Evolutionary conservation across 2,329 filamentous ascomycete species (phyloP), one percentile per base, ranked within the genome.

Genomic region (Aspergillus latus): DNA sequence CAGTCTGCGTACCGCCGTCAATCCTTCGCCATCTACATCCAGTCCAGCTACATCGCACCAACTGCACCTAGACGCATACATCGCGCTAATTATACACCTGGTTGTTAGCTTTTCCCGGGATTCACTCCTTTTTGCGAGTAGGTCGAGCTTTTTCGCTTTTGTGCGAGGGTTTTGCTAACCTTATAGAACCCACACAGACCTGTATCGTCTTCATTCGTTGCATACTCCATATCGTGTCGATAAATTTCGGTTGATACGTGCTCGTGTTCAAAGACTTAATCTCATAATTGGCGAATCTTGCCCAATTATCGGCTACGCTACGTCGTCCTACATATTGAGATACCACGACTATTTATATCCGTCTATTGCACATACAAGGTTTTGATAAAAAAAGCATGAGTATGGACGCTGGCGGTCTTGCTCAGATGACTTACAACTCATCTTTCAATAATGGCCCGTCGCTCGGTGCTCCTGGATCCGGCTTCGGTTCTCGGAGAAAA

Each of bases 381-480:
- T 64, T 51, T 59, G 56, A 58, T 67, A 58, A n/a, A 54, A 68
- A 56, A 60, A 70, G 58, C 51, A 65, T 67, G 74, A 75, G 74
- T 72, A 77, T 95, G 88, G 89, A 96, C 93, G 88, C 93, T 85
- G 93, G 93, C 84, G 91, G 92, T 94, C 90, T 96, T 82, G 88
- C 92, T 94, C 92, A 95, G 84, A 97, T 97, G 93, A 90, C 91
- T 80, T 93, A 91, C 82, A 90, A 87, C 76, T 89, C 89, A 75
- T 79, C 83, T 74, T 82, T 88, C 74, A 81, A 84, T 71, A 81
- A 84, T 72, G 84, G 84, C 68, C 73, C 68, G 75, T 87, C 85
- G 67, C 82, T 96, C 67, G 85, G 87, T 70, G 85, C 90, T 78
- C 88, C 92, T 52, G 81, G 85, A 60, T 85, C 88, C 63, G 90